Evolutionary conservation across 1,139 yeast genomes (phyloP).

Genomic region (Tardiomyces blankii): DNA sequence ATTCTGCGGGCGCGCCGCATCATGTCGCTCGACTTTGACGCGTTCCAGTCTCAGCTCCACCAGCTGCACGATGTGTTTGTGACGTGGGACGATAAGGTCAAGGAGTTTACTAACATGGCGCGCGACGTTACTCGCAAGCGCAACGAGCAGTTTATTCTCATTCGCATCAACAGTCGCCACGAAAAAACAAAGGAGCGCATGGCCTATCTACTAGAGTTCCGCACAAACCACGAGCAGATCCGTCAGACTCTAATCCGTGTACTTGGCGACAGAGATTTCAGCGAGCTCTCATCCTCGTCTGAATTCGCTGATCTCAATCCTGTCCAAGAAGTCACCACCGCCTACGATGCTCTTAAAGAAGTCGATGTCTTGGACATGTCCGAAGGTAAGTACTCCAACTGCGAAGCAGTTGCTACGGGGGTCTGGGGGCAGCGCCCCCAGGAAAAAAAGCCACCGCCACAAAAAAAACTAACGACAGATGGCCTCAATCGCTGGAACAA

Average conservation of each 20-base stretch:
- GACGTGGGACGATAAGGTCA: constrained; percentile 40
- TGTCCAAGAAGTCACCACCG: constrained; percentile 28
- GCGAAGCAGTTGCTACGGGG: constrained; percentile 4
- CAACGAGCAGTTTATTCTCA: constrained; percentile 58
- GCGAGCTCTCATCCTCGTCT: constrained; percentile 1
- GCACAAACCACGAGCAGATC: constrained; percentile 46
- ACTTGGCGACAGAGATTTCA: not conserved
- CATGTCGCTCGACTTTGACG: constrained; percentile 27
- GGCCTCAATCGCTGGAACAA: constrained; percentile 30
- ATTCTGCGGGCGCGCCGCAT: constrained; percentile 16
- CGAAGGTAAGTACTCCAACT: constrained; percentile 23
- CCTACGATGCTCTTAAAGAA: constrained; percentile 30
- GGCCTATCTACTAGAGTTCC: constrained; percentile 34
- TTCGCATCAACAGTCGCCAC: constrained; percentile 45
- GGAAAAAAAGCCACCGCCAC: no score
- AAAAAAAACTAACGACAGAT: constrained; percentile 12
- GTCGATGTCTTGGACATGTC: constrained; percentile 32
- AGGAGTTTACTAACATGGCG: constrained; percentile 47
- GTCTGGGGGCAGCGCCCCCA: no score
- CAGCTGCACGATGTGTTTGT: constrained; percentile 26
- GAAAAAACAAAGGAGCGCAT: constrained; percentile 37
- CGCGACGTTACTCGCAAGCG: constrained; percentile 70
- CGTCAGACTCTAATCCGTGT: constrained; percentile 20
- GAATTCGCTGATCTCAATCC: constrained; percentile 18
- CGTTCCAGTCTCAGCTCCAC: constrained; percentile 23